A percentile compares a stretch with the other conserved stretches of the same genome.
Evolutionary conservation across 192 early-diverging fungal genomes (phyloP).

Genomic region (Coemansia sp.): DNA sequence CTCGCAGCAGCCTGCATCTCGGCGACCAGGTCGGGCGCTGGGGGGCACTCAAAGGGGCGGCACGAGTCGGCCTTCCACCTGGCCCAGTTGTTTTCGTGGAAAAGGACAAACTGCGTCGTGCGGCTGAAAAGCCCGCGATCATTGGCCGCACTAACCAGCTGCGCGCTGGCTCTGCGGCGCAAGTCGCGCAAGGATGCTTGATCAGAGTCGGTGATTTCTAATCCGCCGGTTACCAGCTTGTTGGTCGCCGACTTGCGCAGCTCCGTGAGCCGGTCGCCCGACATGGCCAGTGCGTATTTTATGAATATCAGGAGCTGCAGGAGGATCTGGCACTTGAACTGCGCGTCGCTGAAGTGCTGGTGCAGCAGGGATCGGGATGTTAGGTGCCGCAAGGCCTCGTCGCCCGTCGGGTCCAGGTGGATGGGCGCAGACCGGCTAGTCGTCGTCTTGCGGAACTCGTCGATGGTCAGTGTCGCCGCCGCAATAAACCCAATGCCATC

Average conservation of each 20-base stretch:
- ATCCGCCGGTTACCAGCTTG: constrained; percentile 53
- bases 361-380: constrained; percentile 35
- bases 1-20: constrained; percentile 32
- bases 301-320: constrained; percentile 85
- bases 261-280: constrained; percentile 47
- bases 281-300: constrained; percentile 64
- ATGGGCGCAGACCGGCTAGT: constrained; percentile 7
- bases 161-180: constrained; percentile 46
- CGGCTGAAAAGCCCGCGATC: constrained; percentile 63
- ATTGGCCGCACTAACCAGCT: constrained; percentile 56
- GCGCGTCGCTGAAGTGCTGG: constrained; percentile 70
- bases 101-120: constrained; percentile 64
- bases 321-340: constrained; percentile 82
- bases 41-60: constrained; percentile 62
- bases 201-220: constrained; percentile 41
- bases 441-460: constrained; percentile 39
- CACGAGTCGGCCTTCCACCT: constrained; percentile 82
- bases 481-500: constrained; percentile 12
- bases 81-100: constrained; percentile 75
- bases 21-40: constrained; percentile 44
- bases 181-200: constrained; percentile 57
- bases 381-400: constrained; percentile 23
- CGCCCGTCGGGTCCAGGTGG: constrained; percentile 16
- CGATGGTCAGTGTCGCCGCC: constrained; percentile 19
- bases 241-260: constrained; percentile 54